A percentile compares a stretch with the other conserved stretches of the same genome.
Conservation (phyloP, 345 rosid genomes). For the Crucihimalaya himalaica region DNA sequence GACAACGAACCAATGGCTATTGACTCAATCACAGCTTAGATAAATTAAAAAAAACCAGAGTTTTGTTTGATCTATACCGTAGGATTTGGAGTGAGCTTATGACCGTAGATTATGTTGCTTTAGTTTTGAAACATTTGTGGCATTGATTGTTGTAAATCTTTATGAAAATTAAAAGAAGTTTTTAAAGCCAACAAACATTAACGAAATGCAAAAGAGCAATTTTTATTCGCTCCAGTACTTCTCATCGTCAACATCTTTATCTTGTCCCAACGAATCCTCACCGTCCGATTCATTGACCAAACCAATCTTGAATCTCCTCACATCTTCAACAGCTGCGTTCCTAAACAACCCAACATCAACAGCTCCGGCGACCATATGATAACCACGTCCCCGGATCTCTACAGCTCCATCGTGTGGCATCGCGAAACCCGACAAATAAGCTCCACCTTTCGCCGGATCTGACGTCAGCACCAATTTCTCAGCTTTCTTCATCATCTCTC, state of each 20-base stretch:
- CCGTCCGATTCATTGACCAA: constrained; percentile 40
- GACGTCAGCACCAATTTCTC: constrained; percentile 68
- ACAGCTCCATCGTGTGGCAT: constrained; percentile 70
- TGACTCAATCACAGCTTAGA: constrained; percentile 48
- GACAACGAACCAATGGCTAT: constrained; percentile 51
- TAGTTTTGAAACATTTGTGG: constrained; percentile 3
- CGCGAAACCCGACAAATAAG: constrained; percentile 68
- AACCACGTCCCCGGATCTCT: constrained; percentile 61
- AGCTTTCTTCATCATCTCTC: constrained; percentile 60
- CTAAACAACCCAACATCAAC: constrained; percentile 79
- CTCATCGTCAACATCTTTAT: constrained; percentile 43
- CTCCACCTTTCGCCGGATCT: constrained; percentile 49
- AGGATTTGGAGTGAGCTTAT: too few relatives aligned
- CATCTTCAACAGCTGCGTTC: constrained; percentile 73
- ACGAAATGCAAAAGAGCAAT: background rate
- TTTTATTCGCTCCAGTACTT: constrained; percentile 48
- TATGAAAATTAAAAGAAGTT: constrained; percentile 1
- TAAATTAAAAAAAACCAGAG: background rate
- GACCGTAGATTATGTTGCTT: background rate
- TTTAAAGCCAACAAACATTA: background rate
- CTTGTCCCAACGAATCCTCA: constrained; percentile 39
- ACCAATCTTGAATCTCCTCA: constrained; percentile 66
- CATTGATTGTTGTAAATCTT: constrained; percentile 28
- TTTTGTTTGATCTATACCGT: too few relatives aligned
- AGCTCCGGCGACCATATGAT: constrained; percentile 72